A percentile compares a stretch with the other conserved stretches of the same genome.
Evolutionary conservation across 1,284 basidiomycete species (phyloP).

Genomic region (Mrakiaceae sp.): DNA sequence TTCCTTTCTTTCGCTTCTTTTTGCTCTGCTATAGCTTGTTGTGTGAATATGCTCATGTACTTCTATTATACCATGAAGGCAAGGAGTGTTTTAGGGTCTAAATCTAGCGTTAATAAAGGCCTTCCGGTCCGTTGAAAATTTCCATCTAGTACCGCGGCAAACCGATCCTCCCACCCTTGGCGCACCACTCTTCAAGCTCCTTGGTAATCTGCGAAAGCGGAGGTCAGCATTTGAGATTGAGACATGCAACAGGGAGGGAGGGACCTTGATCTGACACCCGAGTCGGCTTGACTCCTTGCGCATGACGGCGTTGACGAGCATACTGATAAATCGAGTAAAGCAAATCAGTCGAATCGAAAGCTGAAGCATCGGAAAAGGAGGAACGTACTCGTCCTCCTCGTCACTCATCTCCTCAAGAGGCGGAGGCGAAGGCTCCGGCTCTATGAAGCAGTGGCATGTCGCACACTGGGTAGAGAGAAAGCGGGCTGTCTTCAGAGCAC

Average conservation of each 20-base stretch:
- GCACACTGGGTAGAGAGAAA: slow-evolving; percentile 29
- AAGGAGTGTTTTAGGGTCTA: too few species aligned
- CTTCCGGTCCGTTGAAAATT: too few species aligned
- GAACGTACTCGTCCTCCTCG: slow-evolving; percentile 28
- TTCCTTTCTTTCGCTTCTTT: too few species aligned
- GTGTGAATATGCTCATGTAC: too few species aligned
- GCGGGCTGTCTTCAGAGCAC: not conserved
- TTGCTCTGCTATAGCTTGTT: too few species aligned
- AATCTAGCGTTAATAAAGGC: too few species aligned
- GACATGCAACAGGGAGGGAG: too few species aligned
- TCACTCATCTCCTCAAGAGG: slow-evolving; percentile 28
- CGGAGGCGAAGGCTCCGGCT: slow-evolving; percentile 17
- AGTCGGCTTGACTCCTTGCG: slow-evolving; percentile 30
- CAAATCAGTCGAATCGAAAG: not conserved
- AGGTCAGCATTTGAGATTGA: too few species aligned
- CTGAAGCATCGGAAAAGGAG: not conserved
- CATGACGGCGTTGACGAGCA: slow-evolving; percentile 32
- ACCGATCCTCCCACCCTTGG: slow-evolving; percentile 27
- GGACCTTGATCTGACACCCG: slow-evolving; percentile 34
- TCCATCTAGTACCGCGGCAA: slow-evolving; percentile 27
- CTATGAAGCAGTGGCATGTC: slow-evolving; percentile 34
- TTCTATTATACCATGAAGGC: too few species aligned
- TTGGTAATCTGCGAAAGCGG: too few species aligned
- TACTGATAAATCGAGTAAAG: slow-evolving; percentile 14
- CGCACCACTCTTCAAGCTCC: slow-evolving; percentile 29